Evolutionary conservation across 164 flowering plant species (phyloP), one percentile per base, ranked within the genome.

Genomic region (Hamamelis virginiana): DNA sequence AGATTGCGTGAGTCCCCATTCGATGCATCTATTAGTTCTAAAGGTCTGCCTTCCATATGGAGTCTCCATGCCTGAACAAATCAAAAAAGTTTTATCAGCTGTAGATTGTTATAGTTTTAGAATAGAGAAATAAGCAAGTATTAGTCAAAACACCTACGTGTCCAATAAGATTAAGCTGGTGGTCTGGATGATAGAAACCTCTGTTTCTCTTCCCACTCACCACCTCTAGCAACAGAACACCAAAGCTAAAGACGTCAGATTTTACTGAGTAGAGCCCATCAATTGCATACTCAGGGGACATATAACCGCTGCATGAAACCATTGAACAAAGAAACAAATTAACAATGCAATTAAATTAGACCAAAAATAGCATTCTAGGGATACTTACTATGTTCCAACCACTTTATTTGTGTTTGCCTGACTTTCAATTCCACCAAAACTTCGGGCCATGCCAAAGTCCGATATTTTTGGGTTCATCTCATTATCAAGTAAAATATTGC

Each of bases 161-260:
- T 14, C 53, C 53, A 15, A 50, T 16, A 50, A 74, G 71, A 58
- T 68, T 74, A 9, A 50, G 64, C n/a, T 69, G 14, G 33, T 48
- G 50, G 6, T 69, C 68, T 25, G 52, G 57, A 45, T 74, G 68
- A 55, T 23, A 48, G 59, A 78, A 74, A 13, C 72, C 62, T 41
- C 61, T 64, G 13, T 69, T 77, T 28, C 33, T 73, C 74, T 57
- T 59, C 41, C 41, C 41, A 33, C 41, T 33, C 41, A 33, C 41
- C 6, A 33, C 6, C 6, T 33, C 41, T 33, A 33, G 41, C 6
- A 33, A 33, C 41, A 33, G 41, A 33, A 33, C 41, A 33, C 41
- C 41, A 33, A 33, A 80, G 71, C 80, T 73, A 51, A 72, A 80
- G 19, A 80, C 79, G 65, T 80, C 83, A 6, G 81, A 80, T 55